Evolutionary conservation across 345 rosid genomes (phyloP), one percentile per base, ranked within the genome.

Genomic region (Eucalyptus victrix): DNA sequence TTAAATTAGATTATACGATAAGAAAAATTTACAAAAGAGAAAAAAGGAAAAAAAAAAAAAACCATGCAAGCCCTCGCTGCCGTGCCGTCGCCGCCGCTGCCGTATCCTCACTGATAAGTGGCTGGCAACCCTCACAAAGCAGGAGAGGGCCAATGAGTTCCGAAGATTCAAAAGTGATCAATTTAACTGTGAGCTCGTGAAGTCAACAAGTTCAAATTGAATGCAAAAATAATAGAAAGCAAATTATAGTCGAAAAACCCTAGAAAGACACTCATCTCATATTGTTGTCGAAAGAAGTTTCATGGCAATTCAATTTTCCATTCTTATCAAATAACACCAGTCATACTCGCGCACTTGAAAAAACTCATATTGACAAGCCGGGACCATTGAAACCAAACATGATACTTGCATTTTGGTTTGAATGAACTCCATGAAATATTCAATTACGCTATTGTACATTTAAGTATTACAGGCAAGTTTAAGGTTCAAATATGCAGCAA

Each of bases 21-120:
- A 6, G 9, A 30, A 24, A 58, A 62, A 30, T 6, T 62, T 28
- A 62, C 16, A 12, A 62, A 62, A 62, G 17, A 30, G 17, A 30
- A 62, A 60, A 62, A 62, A 13, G 18, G 18, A 26, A 12, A 12
- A 26, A 58, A 51, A 50, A 17, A 26, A 2, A 14, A 56, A 56
- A 51, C 32, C 8, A 60, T 13, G 34, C 17, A 28, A 6, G 17
- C 17, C 69, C 69, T 62, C 8, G 3, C 1, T 12, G 65, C 3
- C 1, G 3, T 0, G 4, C 11, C 10, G 1, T 21, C 10, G 0
- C 3, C 2, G 2, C 6, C 3, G 0, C n/a, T 1, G 0, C 16
- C 16, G 0, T 16, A 60, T 34, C 34, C 15, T 60, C 32, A 7
- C 17, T 13, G 4, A 60, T 60, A 28, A 28, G 69, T 13, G 8